Conservation (phyloP, 2,329 filamentous ascomycete species). For the Monosporascus sp. region DNA sequence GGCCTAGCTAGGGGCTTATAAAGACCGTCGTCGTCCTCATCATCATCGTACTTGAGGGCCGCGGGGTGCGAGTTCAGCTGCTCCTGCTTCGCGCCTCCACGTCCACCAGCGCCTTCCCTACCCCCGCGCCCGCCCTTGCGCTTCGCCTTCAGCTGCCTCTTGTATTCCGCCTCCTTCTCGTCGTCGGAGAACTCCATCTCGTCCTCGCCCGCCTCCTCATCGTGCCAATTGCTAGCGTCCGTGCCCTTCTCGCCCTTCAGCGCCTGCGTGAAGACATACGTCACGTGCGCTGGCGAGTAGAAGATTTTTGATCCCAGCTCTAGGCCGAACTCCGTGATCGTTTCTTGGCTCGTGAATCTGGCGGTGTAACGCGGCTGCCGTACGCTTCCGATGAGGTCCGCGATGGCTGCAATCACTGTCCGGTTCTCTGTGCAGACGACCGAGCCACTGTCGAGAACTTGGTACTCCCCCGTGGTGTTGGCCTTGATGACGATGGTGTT, state of each 20-base stretch:
- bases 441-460: slow-evolving; percentile 78
- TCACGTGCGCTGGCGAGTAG: slow-evolving; percentile 74
- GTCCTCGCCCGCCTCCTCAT: slow-evolving; percentile 81
- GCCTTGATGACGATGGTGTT: slow-evolving; percentile 75
- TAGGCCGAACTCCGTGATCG: slow-evolving; percentile 63
- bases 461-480: slow-evolving; percentile 71
- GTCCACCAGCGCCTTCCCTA: slow-evolving; percentile 29
- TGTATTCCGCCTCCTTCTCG: slow-evolving; percentile 84
- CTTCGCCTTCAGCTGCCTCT: slow-evolving; percentile 62
- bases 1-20: slow-evolving; percentile 70
- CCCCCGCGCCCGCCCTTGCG: slow-evolving; percentile 39
- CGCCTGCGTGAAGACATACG: slow-evolving; percentile 80
- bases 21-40: slow-evolving; percentile 54
- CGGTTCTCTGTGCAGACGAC: slow-evolving; percentile 74
- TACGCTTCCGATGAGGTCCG: slow-evolving; percentile 81
- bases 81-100: slow-evolving; percentile 31
- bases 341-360: slow-evolving; percentile 62
- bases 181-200: slow-evolving; percentile 97
- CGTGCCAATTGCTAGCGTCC: slow-evolving; percentile 90
- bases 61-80: slow-evolving; percentile 21
- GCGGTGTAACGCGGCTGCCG: slow-evolving; percentile 82
- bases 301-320: slow-evolving; percentile 65
- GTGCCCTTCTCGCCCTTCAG: slow-evolving; percentile 78
- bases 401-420: slow-evolving; percentile 72
- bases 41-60: slow-evolving; percentile 63